Evolutionary conservation across 805 yeast species (phyloP).

Genomic region (Nakazawaea anatomiae): DNA sequence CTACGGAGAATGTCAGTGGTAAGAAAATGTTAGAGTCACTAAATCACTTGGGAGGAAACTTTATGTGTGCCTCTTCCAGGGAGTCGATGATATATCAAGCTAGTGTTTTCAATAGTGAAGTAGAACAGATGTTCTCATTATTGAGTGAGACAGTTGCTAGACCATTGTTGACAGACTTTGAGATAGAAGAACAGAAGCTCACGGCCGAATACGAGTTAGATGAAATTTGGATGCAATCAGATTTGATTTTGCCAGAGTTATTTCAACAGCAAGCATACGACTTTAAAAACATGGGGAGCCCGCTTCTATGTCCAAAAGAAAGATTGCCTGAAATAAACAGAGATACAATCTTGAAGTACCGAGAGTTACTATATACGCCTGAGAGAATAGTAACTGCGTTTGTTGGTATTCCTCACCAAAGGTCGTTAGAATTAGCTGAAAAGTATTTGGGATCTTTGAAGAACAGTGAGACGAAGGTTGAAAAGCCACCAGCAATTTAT

Average conservation of each 20-base stretch:
- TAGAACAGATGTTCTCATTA: slow-evolving; percentile 69
- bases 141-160: slow-evolving; percentile 71
- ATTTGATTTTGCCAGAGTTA: slow-evolving; percentile 82
- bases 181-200: slow-evolving; percentile 63
- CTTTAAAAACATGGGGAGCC: slow-evolving; percentile 74
- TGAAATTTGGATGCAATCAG: slow-evolving; percentile 81
- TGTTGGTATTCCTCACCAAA: slow-evolving; percentile 73
- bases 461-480: slow-evolving; percentile 19
- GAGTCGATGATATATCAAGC: slow-evolving; percentile 94
- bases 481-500: slow-evolving; percentile 39
- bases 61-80: slow-evolving; percentile 87
- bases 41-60: slow-evolving; percentile 86
- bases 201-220: slow-evolving; percentile 78
- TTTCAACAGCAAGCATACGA: slow-evolving; percentile 78
- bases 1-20: slow-evolving; percentile 54
- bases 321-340: slow-evolving; percentile 50
- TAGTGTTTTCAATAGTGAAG: slow-evolving; percentile 83
- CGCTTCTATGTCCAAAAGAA: slow-evolving; percentile 76
- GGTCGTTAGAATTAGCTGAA: slow-evolving; percentile 59
- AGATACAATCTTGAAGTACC: slow-evolving; percentile 48
- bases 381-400: slow-evolving; percentile 79
- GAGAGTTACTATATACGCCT: slow-evolving; percentile 66
- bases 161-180: slow-evolving; percentile 65
- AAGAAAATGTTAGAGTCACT: slow-evolving; percentile 68
- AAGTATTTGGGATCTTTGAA: slow-evolving; percentile 61